Percentiles rank a stretch among this genome's conserved stretches.
Conservation (phyloP, 2,329 filamentous ascomycete genomes). For the Calycina herbarum region DNA sequence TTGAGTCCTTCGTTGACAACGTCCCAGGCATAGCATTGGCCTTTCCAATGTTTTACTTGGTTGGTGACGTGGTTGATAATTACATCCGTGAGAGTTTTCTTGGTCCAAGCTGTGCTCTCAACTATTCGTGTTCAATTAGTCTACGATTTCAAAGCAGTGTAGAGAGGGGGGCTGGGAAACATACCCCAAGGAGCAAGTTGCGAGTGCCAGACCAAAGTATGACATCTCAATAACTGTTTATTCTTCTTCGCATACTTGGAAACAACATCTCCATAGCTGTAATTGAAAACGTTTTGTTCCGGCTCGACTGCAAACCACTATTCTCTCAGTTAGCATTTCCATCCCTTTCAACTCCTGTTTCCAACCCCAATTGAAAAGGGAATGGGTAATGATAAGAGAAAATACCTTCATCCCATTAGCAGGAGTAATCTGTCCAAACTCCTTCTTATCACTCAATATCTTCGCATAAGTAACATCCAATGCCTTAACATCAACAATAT, state of each 20-base stretch:
- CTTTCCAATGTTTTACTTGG: slow-evolving; percentile 57
- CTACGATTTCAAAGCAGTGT: neutral
- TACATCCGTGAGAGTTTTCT: slow-evolving; percentile 53
- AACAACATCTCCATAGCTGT: slow-evolving; percentile 55
- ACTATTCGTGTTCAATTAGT: neutral
- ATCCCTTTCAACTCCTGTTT: neutral
- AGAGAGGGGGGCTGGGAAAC: neutral
- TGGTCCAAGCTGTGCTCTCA: slow-evolving; percentile 50
- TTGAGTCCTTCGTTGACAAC: slow-evolving; percentile 65
- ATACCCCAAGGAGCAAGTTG: slow-evolving; percentile 55
- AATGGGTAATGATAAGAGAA: neutral
- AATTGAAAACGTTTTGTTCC: slow-evolving; percentile 56
- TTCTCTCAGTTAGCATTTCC: slow-evolving; percentile 7
- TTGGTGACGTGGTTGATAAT: slow-evolving; percentile 61
- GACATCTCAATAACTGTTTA: slow-evolving; percentile 59
- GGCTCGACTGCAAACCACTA: slow-evolving; percentile 61
- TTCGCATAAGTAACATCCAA: slow-evolving; percentile 54
- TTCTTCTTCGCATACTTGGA: slow-evolving; percentile 49
- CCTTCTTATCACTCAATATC: slow-evolving; percentile 53
- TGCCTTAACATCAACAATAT: slow-evolving; percentile 48
- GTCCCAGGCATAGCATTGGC: slow-evolving; percentile 63
- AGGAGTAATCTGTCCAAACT: slow-evolving; percentile 66
- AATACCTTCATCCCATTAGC: slow-evolving; percentile 57
- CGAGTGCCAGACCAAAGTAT: slow-evolving; percentile 56
- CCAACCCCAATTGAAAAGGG: neutral